Base-by-base conservation (phyloP, 2,329 filamentous ascomycete species). In the Diplodia sapinea region DNA sequence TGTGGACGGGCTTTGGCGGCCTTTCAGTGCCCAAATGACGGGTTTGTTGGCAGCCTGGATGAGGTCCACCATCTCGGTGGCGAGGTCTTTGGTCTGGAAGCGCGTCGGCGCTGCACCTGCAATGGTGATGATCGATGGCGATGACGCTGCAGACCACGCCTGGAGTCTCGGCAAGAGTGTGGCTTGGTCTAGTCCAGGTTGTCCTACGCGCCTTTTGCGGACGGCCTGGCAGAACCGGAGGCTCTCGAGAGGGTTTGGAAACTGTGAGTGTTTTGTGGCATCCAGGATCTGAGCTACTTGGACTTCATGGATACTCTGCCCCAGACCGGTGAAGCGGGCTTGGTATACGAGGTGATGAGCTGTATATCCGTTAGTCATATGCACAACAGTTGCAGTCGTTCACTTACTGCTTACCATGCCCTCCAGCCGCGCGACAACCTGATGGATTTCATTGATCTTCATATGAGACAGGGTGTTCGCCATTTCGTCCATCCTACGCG, bases 401-500 rank as follows among this genome's bases (percentile, higher is more conserved):
- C 13, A 5, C 26, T 11, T 36, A 55, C 26, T 29, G 26, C n/a
- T 56, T 3, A 56, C 29, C 1, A 12, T 31, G 23, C 17, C 12
- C 9, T 64, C 23, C 40, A 64, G 33, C 47, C 47, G 29, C 13
- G 1, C n/a, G 7, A 69, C 31, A 23, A 69, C 68, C 20, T 26
- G n/a, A 8, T 5, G 52, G 65, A 62, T 43, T 5, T 43, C 40
- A 7, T 43, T 43, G 15, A 43, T 43, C 40, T n/a, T 43, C 40
- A 43, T 43, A 17, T 52, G 47, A 23, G 29, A 57, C 26, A 65
- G 52, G 17, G 52, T 50, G 26, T 51, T 66, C n/a, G 70, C 56
- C 31, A 71, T 50, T 12, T 69, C 33, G 23, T 71, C 59, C 31
- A 71, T 54, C 3, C 29, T 52, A 12, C 54, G 29, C 4, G 70